Evolutionary conservation across 2,329 filamentous ascomycete genomes (phyloP), one percentile per base, ranked within the genome.

Genomic region (Lachnellula arida): DNA sequence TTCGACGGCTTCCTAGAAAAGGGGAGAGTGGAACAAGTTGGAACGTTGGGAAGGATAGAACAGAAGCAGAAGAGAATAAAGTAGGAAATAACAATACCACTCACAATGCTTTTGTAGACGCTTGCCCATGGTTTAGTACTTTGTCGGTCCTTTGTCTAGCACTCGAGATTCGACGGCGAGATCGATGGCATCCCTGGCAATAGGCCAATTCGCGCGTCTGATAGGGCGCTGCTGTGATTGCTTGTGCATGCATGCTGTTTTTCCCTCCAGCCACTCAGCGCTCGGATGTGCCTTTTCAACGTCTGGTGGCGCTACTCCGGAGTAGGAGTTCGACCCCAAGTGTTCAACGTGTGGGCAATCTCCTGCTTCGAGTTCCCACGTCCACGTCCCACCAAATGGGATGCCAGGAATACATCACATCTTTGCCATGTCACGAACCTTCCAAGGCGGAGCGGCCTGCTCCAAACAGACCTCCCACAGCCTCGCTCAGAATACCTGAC

Each of bases 71-170:
- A n/a, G n/a, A n/a, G n/a, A n/a, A n/a, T n/a, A n/a, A 11, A 32
- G 28, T 32, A 11, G 28, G 3, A 32, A 19, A 32, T 44, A 44
- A 19, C 42, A 43, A 44, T 61, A 57, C 65, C 63, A 64, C 51
- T 65, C 65, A 66, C 56, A 60, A 60, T 42, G 58, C 34, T 49
- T 58, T 66, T 65, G 65, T 67, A 65, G 60, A 62, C 65, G 65
- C 63, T 60, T 57, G 40, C 47, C 39, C 56, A 47, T 51, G 44
- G 32, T 58, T 62, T 60, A 60, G 57, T 60, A 53, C 12, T 53
- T 53, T 51, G 39, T 35, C 50, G 52, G 47, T 49, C 32, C 32
- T 48, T 22, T 47, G 51, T 39, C 53, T 44, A 23, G 51, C 35
- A 46, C 35, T 51, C 35, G 34, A 40, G 52, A 55, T 47, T 49